Base-by-base conservation (phyloP, 164 flowering plant species). In the Umbellularia californica region DNA sequence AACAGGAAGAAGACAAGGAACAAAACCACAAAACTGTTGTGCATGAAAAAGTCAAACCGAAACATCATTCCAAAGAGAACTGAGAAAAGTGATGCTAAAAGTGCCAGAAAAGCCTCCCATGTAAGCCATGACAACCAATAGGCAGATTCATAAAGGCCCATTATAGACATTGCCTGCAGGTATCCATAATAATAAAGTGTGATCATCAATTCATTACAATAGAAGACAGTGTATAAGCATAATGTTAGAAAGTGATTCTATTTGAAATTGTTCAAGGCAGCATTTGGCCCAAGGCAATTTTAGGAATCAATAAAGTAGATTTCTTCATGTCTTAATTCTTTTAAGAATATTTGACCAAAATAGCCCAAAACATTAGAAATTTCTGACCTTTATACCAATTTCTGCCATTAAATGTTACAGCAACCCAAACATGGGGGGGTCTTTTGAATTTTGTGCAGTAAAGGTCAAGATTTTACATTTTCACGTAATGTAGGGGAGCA, bases 61-160 rank as follows among this genome's bases (percentile, higher is more conserved):
- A 94, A 94, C 88, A 92, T 88, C 98, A 94, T 92, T 63, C 99
- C 97, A 75, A 93, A 91, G 28, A 94, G 90, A 79, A 92, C 88
- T 7, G 85, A 85, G 76, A 89, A 79, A 70, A 94, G 86, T 2
- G 98, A 85, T 23, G 99, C 89, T 60, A 94, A 65, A 67, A 89
- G 77, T 14, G 90, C 73, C 47, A 89, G 63, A 5, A 86, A 77
- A 70, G 89, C 88, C 80, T 96, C 99, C 98, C 98, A 96, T 50
- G 84, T 82, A 77, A 96, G 86, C 98, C 98, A 96, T 65, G 99
- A 94, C 20, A 91, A 79, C 99, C 99, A 96, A 73, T 92, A 92
- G 58, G 99, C 92, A 79, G 96, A 84, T 75, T 96, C 99, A 81
- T 87, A 92, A 76, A 96, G 93, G 76, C 98, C 99, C 94, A 91